Evolutionary conservation across 352 stramenopile genomes (phyloP).

Genomic region (Pythium pectinolyticum): DNA sequence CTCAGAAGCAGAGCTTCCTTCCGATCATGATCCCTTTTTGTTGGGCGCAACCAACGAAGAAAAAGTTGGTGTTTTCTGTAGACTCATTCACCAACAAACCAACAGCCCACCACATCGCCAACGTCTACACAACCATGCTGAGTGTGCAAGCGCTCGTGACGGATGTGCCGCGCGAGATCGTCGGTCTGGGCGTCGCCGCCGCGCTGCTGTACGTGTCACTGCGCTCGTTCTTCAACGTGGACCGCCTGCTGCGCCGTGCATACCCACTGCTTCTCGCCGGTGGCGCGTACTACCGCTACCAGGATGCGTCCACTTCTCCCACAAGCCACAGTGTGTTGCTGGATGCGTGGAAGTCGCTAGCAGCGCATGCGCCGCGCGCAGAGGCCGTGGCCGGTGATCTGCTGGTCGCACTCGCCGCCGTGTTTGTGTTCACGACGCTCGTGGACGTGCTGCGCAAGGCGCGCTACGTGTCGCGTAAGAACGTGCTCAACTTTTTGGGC

Average conservation of each 20-base stretch:
- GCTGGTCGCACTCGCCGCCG: constrained; percentile 28
- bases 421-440: constrained; percentile 30
- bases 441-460: constrained; percentile 47
- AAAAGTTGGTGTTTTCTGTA: constrained; percentile 1
- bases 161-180: constrained; percentile 32
- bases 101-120: background rate
- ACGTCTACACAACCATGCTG: constrained; percentile 19
- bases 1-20: too few relatives aligned
- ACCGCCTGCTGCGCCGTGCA: constrained; percentile 55
- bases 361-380: constrained; percentile 25
- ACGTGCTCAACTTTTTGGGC: constrained; percentile 70
- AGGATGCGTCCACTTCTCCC: background rate
- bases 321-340: constrained; percentile 35
- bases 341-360: constrained; percentile 31
- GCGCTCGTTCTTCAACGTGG: constrained; percentile 65
- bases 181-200: constrained; percentile 37
- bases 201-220: constrained; percentile 60
- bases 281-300: constrained; percentile 56
- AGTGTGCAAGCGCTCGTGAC: constrained; percentile 32
- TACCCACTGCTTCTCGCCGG: constrained; percentile 55
- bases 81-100: constrained; percentile 27
- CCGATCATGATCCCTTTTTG: too few relatives aligned
- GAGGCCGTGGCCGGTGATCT: constrained; percentile 47
- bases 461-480: constrained; percentile 77
- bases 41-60: too few relatives aligned